Base-by-base conservation (phyloP, 1,139 yeast genomes). In the Diutina pseudorugosa region DNA sequence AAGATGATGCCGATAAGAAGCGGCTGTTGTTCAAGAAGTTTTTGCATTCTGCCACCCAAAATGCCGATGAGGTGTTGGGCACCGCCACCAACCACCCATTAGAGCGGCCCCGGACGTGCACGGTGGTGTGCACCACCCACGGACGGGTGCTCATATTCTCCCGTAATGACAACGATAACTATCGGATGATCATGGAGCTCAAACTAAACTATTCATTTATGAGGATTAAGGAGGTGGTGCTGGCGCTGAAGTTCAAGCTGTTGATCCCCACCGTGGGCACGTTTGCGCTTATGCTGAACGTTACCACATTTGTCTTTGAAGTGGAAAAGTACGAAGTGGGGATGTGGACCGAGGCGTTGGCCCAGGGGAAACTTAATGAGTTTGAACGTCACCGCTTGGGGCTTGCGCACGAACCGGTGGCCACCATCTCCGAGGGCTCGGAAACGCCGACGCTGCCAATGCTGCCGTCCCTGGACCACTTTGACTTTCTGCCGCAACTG, bases 291-390 rank as follows among this genome's bases (percentile, higher is more conserved):
- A 45, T 45, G 49, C 49, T 84, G 0, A 62, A 63, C 41, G 65
- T 63, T 6, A 68, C 76, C 2, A 71, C 84, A 0, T 72, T 77
- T 56, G 71, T 75, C 5, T 78, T 79, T 65, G 85, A 82, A 59
- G 83, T 76, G n/a, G 82, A 79, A 50, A 77, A 74, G 56, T 66
- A 62, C 49, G 84, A 79, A 47, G 71, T 81, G 0, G 66, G 71
- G 36, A 63, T 67, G 18, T 82, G 87, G 87, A 80, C 86, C 0
- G 77, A 74, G 51, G 62, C 76, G 0, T 66, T 82, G 48, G 79
- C 79, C 4, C 75, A 69, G 55, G 63, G 83, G 0, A 76, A 82
- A 58, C 57, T 66, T 6, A 68, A 70, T 55, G 79, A 76, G 56
- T 67, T 66, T 53, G 84, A 81, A 55, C 69, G 81, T 57, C 58